Evolutionary conservation across 139 green algal genomes (phyloP), one percentile per base, ranked within the genome.

Genomic region (Coelastrella sp.): DNA sequence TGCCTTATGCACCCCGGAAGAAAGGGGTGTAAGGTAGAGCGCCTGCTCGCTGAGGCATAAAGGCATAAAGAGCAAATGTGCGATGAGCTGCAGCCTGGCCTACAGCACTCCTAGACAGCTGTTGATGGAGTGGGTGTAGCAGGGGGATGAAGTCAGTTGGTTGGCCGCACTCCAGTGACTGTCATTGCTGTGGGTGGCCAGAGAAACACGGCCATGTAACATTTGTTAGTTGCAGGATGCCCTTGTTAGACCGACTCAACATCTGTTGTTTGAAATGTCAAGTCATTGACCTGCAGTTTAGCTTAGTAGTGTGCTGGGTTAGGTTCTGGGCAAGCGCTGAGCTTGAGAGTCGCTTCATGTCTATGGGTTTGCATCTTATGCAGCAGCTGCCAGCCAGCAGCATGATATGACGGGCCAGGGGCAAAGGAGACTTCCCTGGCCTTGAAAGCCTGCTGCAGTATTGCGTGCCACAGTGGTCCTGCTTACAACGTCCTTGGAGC

Each of bases 11-110:
- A 98, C 89, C 96, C 96, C 2, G 96, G 96, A 13, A 92, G 95
- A n/a, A 95, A 92, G 75, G 95, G 96, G 7, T 98, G 96, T 95
- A 97, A 97, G 65, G 95, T 98, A 57, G 94, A 97, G 13, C 75
- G 74, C 47, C 61, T 92, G 78, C 83, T 92, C 23, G n/a, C 66
- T 16, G 32, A 68, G 54, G 83, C 68, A 7, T 86, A 86, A 73
- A 60, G 20, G 71, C 71, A n/a, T n/a, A n/a, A n/a, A n/a, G n/a
- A n/a, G n/a, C n/a, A n/a, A n/a, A n/a, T n/a, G 14, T 61, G 23
- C 23, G 23, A 64, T 23, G 23, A 82, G 47, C 78, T 47, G 20
- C 57, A 71, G 78, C 78, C 16, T 23, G 76, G 11, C 7, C 6
- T 64, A 17, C 76, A 19, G 10, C 20, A 16, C 71, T 47, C 32